Evolutionary conservation across 1,139 yeast genomes (phyloP), one percentile per base, ranked within the genome.

Genomic region (Pichia sp.): DNA sequence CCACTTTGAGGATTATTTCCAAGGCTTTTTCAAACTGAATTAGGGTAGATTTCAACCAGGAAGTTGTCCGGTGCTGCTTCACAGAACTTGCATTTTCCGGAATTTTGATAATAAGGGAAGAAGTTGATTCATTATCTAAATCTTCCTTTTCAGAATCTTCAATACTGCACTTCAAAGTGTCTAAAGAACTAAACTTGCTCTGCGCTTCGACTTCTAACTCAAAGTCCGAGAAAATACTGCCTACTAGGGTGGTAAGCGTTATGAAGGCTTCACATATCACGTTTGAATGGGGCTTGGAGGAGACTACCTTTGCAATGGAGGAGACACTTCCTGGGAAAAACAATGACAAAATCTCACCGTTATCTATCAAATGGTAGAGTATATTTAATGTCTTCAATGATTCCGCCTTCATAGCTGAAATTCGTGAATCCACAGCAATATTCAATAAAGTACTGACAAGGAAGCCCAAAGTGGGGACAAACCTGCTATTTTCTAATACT

Each of bases 1-100:
- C 59, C 1, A 70, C 43, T 1, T 60, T 49, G 2, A 73, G 60
- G 41, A 83, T 68, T 1, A 66, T 64, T 12, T 68, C 66, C 4
- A 73, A 50, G 9, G 82, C 75, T 6, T 76, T 65, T 51, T 76
- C 78, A 29, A 87, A 74, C 63, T 88, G 93, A 36, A 73, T 72
- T 1, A 85, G 74, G 0, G 92, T 84, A 0, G 85, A 89, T 20
- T 66, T 72, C 24, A 86, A 68, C 96, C 96, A 88, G 9, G 80
- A 66, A 12, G 72, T 70, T 1, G 82, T 76, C 60, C 91, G 73
- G 58, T 77, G 81, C 1, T 62, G 56, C 46, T 67, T 69, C n/a
- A 59, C 30, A 2, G 16, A 60, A 0, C 56, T 58, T 6, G 58
- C 50, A 2, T 55, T 57, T 51, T 57, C 57, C 5, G 68, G 66